phyloP scores from a whole-genome alignment of 2,329 filamentous ascomycete genomes.

The Phoma herbarum region DNA sequence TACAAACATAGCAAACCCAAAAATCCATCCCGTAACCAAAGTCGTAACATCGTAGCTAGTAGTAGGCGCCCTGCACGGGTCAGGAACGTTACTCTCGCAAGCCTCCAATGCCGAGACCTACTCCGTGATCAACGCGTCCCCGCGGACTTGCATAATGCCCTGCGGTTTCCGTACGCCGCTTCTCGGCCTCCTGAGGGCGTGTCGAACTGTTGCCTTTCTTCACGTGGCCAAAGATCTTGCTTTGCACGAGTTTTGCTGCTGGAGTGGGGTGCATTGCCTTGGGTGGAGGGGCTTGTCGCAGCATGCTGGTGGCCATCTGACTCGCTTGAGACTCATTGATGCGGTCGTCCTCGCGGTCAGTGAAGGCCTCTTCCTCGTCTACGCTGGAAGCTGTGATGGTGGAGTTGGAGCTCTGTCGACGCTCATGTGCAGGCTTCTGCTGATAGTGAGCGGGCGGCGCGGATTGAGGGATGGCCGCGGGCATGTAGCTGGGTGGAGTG shows the following conservation, averaged over 20 bases:
- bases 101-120: slow-evolving; percentile 66
- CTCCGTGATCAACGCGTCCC: slow-evolving; percentile 57
- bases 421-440: slow-evolving; percentile 43
- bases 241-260: slow-evolving; percentile 58
- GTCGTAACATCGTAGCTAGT: slow-evolving; percentile 31
- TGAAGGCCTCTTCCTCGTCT: slow-evolving; percentile 57
- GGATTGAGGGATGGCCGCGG: slow-evolving; percentile 48
- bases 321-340: slow-evolving; percentile 79
- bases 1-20: slow-evolving; percentile 21
- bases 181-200: slow-evolving; percentile 44
- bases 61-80: slow-evolving; percentile 25
- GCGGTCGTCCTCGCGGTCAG: slow-evolving; percentile 72
- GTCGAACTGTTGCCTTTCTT: slow-evolving; percentile 60
- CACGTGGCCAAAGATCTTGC: slow-evolving; percentile 69
- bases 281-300: slow-evolving; percentile 65
- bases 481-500: slow-evolving; percentile 47
- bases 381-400: slow-evolving; percentile 54
- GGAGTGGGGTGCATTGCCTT: slow-evolving; percentile 43
- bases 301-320: slow-evolving; percentile 77
- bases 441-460: slow-evolving; percentile 54
- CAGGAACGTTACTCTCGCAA: slow-evolving; percentile 41
- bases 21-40: background rate
- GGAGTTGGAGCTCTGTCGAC: slow-evolving; percentile 75
- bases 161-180: slow-evolving; percentile 40
- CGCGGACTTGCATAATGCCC: slow-evolving; percentile 50